phyloP scores from a whole-genome alignment of 805 yeast species.

The Wickerhamomyces xylosicus region DNA sequence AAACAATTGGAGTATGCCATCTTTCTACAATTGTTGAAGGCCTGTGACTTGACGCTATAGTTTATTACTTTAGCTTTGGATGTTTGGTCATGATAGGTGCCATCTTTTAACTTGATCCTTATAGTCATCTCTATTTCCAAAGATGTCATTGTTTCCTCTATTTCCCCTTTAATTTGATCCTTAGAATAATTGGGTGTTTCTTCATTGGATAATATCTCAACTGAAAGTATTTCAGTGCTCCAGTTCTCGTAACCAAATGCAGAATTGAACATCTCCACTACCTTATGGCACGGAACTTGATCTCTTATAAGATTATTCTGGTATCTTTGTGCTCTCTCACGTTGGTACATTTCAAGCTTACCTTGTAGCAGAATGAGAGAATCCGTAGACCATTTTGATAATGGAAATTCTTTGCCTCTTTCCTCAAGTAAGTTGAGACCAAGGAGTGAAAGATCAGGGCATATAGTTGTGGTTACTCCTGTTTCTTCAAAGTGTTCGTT shows the following conservation, averaged over 20 bases:
- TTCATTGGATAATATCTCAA: constrained; percentile 20
- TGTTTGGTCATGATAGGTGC: constrained; percentile 68
- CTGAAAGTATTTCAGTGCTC: constrained; percentile 12
- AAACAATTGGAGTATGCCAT: background rate
- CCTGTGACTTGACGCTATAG: constrained; percentile 51
- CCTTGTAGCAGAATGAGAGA: background rate
- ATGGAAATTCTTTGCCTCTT: background rate
- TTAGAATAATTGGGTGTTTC: constrained; percentile 28
- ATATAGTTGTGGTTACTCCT: background rate
- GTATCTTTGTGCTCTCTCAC: background rate
- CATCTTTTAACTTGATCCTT: constrained; percentile 66
- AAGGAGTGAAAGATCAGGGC: background rate
- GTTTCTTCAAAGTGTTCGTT: too few species aligned
- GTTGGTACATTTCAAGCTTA: background rate
- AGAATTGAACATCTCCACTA: background rate
- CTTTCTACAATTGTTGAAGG: constrained; percentile 43
- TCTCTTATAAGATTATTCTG: background rate
- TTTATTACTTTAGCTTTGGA: constrained; percentile 70
- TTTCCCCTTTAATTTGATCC: constrained; percentile 31
- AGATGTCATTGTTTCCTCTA: constrained; percentile 1
- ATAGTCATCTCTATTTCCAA: constrained; percentile 24
- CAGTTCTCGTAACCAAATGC: background rate
- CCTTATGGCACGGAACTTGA: background rate
- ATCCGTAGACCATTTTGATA: background rate
- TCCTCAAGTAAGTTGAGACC: background rate